Base-by-base conservation (phyloP, 768 basidiomycete species). In the Goffeauzyma gilvescens region DNA sequence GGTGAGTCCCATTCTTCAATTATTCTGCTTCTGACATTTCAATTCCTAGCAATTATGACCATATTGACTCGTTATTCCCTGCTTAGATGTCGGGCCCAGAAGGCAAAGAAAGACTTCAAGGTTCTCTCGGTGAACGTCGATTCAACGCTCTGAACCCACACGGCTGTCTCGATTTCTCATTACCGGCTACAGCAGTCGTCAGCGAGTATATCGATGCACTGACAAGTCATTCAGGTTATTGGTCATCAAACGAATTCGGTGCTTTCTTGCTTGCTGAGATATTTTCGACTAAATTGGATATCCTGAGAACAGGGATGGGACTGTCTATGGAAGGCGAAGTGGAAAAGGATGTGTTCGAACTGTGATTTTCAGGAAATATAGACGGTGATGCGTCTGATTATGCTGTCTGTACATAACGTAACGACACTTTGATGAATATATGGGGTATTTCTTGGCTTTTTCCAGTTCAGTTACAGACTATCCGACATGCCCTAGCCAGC, bases 91-190 rank as follows among this genome's bases (percentile, higher is more conserved):
- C 54, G 4, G 63, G 63, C 13, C 55, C 62, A 4, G 49, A 41
- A 18, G 62, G 62, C 0, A 54, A 60, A 38, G 62, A 65, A 38
- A 33, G 54, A n/a, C 45, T 65, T 2, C 50, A 58, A 46, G 64
- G 64, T 0, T 46, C 55, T 0, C 45, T 57, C 38, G 63, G 55
- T 5, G 63, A 66, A 41, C 39, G 63, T 2, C 49, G 68, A n/a
- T 68, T 69, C 49, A 57, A 55, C 8, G 68, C 68, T 1, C 48
- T 69, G 31, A 69, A 69, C 41, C 67, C 67, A 3, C 68, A 68
- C 48, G 68, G 68, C 2, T 68, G 66, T 38, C 44, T 69, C 5
- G 67, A 68, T 45, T 68, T 65, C 41, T 62, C 57, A 46, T 52
- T 68, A n/a, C 64, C 67, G 5, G 54, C 59, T 6, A n/a, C n/a